Conservation (phyloP, 1,284 basidiomycete species). For the Ceratobasidium sp. region DNA sequence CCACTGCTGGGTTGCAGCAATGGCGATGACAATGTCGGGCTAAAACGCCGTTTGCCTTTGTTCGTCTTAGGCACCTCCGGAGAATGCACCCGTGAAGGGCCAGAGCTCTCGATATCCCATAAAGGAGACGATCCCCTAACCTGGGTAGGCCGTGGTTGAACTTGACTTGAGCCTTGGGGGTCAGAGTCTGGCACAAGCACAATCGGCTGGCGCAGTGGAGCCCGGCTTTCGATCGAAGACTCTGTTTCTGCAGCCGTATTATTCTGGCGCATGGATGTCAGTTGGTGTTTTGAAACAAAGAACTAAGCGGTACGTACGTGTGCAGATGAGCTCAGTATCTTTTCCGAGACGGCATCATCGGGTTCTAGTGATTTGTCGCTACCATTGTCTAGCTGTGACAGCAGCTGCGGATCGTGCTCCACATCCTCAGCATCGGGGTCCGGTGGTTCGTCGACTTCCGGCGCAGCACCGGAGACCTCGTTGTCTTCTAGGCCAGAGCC, state of each 20-base stretch:
- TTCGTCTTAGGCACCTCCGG: background rate
- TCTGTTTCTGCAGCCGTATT: background rate
- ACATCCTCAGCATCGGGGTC: background rate
- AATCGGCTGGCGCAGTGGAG: background rate
- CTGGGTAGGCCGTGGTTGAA: constrained; percentile 3
- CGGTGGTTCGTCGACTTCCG: background rate
- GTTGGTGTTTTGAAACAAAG: background rate
- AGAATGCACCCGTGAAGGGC: background rate
- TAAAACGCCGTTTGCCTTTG: constrained; percentile 19
- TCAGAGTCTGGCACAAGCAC: constrained; percentile 34
- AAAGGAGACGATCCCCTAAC: constrained; percentile 14
- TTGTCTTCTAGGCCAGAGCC: background rate
- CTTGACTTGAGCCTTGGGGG: constrained; percentile 13
- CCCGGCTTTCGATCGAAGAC: background rate
- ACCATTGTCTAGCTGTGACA: background rate
- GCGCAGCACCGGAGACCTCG: background rate
- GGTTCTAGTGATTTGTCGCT: constrained; percentile 1
- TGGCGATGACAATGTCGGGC: constrained; percentile 26
- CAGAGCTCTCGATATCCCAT: constrained; percentile 31
- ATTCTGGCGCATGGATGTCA: background rate
- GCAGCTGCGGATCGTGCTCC: background rate
- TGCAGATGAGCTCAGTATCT: background rate
- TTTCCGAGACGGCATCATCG: constrained; percentile 24
- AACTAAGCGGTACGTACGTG: constrained; percentile 5
- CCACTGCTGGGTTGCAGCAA: background rate